These are phyloP conservation scores for Psilocybe mexicana DNA, from an alignment of 1,284 basidiomycete genomes.

Conservation along the genomic window DNA sequence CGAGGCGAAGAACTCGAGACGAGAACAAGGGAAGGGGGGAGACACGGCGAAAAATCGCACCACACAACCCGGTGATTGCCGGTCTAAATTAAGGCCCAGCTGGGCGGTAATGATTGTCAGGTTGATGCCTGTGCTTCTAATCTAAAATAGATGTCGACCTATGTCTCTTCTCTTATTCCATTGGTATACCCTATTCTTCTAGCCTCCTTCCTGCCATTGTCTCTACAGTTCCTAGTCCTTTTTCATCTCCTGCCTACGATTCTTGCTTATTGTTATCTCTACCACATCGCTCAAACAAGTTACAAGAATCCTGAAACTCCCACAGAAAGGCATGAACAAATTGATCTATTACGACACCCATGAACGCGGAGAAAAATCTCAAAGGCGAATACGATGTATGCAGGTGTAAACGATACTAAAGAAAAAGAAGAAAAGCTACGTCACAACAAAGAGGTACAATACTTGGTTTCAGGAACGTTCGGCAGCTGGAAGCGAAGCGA, in stretches of 20 bases:
- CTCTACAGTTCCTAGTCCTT: not conserved
- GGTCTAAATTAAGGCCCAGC: not conserved
- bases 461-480: too few relatives aligned
- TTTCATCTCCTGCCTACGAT: too few relatives aligned
- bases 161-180: too few relatives aligned
- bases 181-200: not conserved
- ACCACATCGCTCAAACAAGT: too few relatives aligned
- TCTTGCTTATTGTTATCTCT: too few relatives aligned
- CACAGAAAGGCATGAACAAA: too few relatives aligned
- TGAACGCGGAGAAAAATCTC: too few relatives aligned
- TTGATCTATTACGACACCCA: too few relatives aligned
- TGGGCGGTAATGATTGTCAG: not conserved
- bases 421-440: not conserved
- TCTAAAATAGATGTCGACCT: too few relatives aligned
- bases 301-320: too few relatives aligned
- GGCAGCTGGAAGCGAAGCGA: not conserved
- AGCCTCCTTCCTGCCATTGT: not conserved
- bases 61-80: not conserved
- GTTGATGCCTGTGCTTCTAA: too few relatives aligned
- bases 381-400: not conserved
- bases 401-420: not conserved
- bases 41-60: not conserved
- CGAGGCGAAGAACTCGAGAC: not conserved
- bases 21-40: not conserved
- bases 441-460: not conserved